Conservation (phyloP, 2,329 filamentous ascomycete species). For the Penicillium fuscoglaucum region DNA sequence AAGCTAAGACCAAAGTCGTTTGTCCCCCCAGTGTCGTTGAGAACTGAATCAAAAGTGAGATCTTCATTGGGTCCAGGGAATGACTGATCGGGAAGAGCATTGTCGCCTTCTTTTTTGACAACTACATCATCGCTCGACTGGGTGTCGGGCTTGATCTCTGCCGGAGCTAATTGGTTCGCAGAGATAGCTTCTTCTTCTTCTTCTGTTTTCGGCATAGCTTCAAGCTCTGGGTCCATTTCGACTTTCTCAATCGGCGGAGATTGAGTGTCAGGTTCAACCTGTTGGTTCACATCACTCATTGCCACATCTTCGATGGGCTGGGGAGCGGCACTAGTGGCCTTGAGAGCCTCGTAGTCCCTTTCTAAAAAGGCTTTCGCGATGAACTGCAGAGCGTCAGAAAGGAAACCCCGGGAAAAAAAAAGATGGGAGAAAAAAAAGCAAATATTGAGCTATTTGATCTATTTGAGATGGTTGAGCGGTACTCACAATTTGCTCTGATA, state of each 20-base stretch:
- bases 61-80: conserved; percentile 33
- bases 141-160: conserved; percentile 13
- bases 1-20: conserved; percentile 44
- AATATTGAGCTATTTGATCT: background rate
- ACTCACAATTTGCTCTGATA: conserved; percentile 47
- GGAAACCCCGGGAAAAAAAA: background rate
- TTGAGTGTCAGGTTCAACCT: conserved; percentile 16
- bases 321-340: conserved; percentile 34
- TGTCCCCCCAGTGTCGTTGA: conserved; percentile 35
- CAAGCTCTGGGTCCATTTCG: conserved; percentile 16
- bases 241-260: conserved; percentile 21
- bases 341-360: conserved; percentile 42
- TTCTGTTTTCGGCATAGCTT: conserved; percentile 20
- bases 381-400: conserved; percentile 32
- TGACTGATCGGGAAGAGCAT: conserved; percentile 24
- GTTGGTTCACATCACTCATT: conserved; percentile 30
- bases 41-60: conserved; percentile 45
- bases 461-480: background rate
- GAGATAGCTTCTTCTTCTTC: conserved; percentile 15
- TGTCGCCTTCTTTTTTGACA: conserved; percentile 28
- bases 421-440: background rate
- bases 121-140: conserved; percentile 15
- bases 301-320: conserved; percentile 30
- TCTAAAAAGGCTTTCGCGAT: conserved; percentile 47
- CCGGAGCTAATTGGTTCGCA: conserved; percentile 14